Evolutionary conservation across 306 rosid species (phyloP).

Genomic region (Rosa multiflora): DNA sequence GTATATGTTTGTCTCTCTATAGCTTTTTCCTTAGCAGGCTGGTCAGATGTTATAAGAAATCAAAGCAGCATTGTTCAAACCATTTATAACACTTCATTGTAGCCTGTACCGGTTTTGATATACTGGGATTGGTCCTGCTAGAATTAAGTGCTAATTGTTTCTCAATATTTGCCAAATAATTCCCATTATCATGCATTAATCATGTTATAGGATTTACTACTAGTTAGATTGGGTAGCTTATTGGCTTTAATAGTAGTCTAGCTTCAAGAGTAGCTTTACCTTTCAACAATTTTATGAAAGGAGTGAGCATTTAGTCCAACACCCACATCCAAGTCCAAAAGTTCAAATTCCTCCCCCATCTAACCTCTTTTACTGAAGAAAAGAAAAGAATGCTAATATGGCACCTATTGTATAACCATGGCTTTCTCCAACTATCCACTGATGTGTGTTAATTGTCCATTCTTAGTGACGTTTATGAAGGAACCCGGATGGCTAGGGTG

Average conservation of each 20-base stretch:
- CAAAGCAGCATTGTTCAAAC: neutral
- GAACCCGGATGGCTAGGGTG: conserved; percentile 77
- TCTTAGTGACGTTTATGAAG: conserved; percentile 87
- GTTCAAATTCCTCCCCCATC: neutral
- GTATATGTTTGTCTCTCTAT: neutral
- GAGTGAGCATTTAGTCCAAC: neutral
- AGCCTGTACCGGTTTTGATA: neutral
- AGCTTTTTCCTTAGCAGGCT: neutral
- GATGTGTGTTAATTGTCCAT: conserved; percentile 26
- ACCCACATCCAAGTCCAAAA: neutral
- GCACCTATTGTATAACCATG: neutral
- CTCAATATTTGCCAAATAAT: neutral
- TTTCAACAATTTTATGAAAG: neutral
- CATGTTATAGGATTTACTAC: neutral
- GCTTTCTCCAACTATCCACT: conserved; percentile 9
- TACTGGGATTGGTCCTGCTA: neutral
- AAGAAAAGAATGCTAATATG: neutral
- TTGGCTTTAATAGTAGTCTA: neutral
- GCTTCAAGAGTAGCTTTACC: neutral
- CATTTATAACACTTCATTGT: neutral
- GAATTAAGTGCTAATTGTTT: neutral
- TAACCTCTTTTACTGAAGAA: neutral
- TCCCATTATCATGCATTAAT: no score
- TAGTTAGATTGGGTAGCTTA: neutral
- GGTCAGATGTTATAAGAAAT: conserved; percentile 1